Percentiles rank a stretch among this genome's conserved stretches.
These are phyloP conservation scores for Ochromonas danica DNA, from an alignment of 108 stramenopile species.

Conservation along the genomic window DNA sequence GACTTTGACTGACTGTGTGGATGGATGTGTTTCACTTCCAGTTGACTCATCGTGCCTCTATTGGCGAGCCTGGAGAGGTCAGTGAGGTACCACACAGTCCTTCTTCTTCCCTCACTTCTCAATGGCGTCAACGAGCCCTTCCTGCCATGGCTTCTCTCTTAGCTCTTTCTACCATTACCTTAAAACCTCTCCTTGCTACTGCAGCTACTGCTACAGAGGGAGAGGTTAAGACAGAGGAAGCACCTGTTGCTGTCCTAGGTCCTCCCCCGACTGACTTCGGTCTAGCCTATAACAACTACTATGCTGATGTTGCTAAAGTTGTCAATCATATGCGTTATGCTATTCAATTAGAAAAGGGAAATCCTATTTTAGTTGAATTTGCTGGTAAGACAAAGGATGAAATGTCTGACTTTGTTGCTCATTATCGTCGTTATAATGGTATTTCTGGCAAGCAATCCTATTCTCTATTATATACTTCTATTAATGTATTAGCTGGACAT, in stretches of 20 bases:
- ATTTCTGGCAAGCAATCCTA: conserved; percentile 89
- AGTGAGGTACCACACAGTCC: too few species aligned
- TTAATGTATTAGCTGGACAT: conserved; percentile 92
- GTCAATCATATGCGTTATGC: conserved; percentile 84
- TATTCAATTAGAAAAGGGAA: conserved; percentile 39
- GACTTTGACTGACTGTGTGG: too few species aligned
- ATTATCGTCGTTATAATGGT: conserved; percentile 78
- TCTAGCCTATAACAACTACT: conserved; percentile 75
- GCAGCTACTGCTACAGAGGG: neutral
- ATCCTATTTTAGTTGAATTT: conserved; percentile 41
- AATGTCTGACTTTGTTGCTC: conserved; percentile 92
- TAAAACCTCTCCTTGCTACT: too few species aligned
- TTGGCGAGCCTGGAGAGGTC: too few species aligned
- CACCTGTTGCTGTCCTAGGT: neutral
- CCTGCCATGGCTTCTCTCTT: too few species aligned
- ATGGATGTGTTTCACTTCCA: too few species aligned
- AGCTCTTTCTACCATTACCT: too few species aligned
- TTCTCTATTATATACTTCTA: conserved; percentile 87
- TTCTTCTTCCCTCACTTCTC: too few species aligned
- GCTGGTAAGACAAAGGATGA: conserved; percentile 82
- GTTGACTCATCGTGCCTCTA: too few species aligned
- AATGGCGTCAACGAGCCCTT: too few species aligned
- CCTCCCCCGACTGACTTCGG: conserved; percentile 71
- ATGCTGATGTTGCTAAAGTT: conserved; percentile 81
- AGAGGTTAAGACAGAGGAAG: too few species aligned